Conservation (phyloP, 2,329 filamentous ascomycete species). For the Penicillium sp. region DNA sequence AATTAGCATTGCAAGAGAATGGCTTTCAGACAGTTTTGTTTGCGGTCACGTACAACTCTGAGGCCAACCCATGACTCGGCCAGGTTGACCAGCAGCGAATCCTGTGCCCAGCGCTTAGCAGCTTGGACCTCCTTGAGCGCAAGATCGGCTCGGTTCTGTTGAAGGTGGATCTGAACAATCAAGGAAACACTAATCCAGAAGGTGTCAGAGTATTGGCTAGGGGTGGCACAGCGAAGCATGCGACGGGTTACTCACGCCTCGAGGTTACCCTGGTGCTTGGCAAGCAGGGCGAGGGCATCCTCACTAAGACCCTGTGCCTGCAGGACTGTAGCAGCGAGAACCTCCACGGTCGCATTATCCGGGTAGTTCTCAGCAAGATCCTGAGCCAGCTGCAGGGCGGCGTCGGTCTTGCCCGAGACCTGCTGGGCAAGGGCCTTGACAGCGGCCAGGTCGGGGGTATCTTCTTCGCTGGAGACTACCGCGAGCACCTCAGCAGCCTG, state of each 20-base stretch:
- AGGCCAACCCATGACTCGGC: conserved; percentile 95
- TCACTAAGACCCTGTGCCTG: conserved; percentile 80
- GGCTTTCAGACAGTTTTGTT: background rate
- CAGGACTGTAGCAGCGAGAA: conserved; percentile 78
- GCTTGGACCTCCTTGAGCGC: conserved; percentile 85
- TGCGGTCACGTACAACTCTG: conserved; percentile 65
- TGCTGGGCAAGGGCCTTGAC: conserved; percentile 74
- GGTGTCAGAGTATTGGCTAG: conserved; percentile 10
- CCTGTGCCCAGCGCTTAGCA: conserved; percentile 91
- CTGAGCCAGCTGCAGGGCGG: conserved; percentile 65
- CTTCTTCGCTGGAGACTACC: conserved; percentile 64
- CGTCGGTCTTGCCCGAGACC: conserved; percentile 59
- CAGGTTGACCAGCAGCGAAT: conserved; percentile 88
- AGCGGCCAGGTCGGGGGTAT: conserved; percentile 73
- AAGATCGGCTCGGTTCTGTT: conserved; percentile 87
- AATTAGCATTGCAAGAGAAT: background rate
- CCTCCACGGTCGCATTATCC: conserved; percentile 79
- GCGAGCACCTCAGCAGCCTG: conserved; percentile 72
- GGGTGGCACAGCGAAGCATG: background rate
- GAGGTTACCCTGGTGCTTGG: conserved; percentile 78
- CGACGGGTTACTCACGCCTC: conserved; percentile 63
- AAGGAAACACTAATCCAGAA: conserved; percentile 65
- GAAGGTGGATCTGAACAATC: conserved; percentile 87
- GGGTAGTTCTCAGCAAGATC: conserved; percentile 65
- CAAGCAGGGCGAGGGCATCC: conserved; percentile 76